A percentile compares a stretch with the other conserved stretches of the same genome.
Conservation (phyloP, 2,329 filamentous ascomycete species). For the Macrophomina phaseolina region DNA sequence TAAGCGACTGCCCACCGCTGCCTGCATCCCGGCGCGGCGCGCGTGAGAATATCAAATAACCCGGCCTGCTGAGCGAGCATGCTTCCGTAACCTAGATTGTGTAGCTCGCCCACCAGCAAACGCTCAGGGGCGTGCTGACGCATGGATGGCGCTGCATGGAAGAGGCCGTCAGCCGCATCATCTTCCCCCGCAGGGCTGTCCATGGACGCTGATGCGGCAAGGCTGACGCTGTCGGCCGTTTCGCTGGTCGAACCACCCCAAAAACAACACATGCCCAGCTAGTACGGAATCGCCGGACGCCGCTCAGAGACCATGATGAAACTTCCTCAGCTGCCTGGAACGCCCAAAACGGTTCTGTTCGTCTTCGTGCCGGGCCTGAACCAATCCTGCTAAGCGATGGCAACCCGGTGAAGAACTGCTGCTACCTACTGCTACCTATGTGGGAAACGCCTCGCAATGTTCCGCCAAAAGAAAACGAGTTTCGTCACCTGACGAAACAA, state of each 20-base stretch:
- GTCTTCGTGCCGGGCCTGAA: slow-evolving; percentile 15
- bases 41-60: slow-evolving; percentile 21
- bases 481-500: slow-evolving; percentile 10
- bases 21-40: slow-evolving; percentile 11
- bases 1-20: slow-evolving; percentile 19
- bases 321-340: slow-evolving; percentile 8
- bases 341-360: slow-evolving; percentile 21
- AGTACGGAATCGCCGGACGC: slow-evolving; percentile 14
- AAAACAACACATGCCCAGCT: slow-evolving; percentile 5
- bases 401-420: slow-evolving; percentile 18
- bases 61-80: slow-evolving; percentile 12
- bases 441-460: slow-evolving; percentile 24
- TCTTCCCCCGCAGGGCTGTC: neutral
- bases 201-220: slow-evolving; percentile 5
- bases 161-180: slow-evolving; percentile 19
- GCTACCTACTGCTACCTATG: slow-evolving; percentile 27
- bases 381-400: slow-evolving; percentile 18
- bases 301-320: slow-evolving; percentile 13
- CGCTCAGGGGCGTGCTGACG: neutral
- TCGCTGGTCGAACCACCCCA: slow-evolving; percentile 15
- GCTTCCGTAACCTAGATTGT: neutral
- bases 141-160: slow-evolving; percentile 7
- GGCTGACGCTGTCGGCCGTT: slow-evolving; percentile 9
- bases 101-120: neutral
- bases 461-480: slow-evolving; percentile 14